Evolutionary conservation across 768 basidiomycete genomes (phyloP), one percentile per base, ranked within the genome.

Genomic region (Rhizopogon vinicolor): DNA sequence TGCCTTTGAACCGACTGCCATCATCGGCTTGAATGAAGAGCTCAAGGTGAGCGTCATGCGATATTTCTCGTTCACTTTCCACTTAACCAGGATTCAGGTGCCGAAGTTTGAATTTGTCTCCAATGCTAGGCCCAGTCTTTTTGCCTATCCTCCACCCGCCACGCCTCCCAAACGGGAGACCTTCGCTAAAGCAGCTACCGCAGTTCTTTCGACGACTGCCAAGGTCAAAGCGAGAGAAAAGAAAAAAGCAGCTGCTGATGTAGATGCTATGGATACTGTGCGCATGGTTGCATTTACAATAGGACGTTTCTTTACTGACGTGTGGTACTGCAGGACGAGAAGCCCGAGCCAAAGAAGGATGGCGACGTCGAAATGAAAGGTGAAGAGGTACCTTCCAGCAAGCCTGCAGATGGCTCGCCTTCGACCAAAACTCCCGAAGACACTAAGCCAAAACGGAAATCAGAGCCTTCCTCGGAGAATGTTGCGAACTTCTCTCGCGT

Each of bases 221-320:
- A 96, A 93, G 70, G 93, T 91, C n/a, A 93, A 92, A 68, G 94
- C 94, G 1, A 81, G 97, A 60, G 93, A 94, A 66, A 95, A 91
- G 80, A 89, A 84, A 63, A 93, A 97, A 72, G 91, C 89, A 43
- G 89, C 83, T 41, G 85, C 83, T 3, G 93, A 93, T 49, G 84
- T 81, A 10, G 89, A 90, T 44, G 76, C 78, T 1, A 93, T 94
- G 86, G 91, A 96, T 19, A 80, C 84, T 49, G 93, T 94, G 62
- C 72, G 86, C 72, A 41, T 43, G 1, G 37, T 10, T 8, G 3
- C 37, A 49, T 12, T 31, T n/a, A 49, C 18, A 6, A 28, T 14
- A n/a, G 8, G 25, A 31, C 14, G 10, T 40, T 18, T n/a, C 1
- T 42, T 53, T 51, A 46, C 57, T 72, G 8, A 72, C 52, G 39